Conservation (phyloP, 805 yeast genomes). For the Ogataea allantospora region DNA sequence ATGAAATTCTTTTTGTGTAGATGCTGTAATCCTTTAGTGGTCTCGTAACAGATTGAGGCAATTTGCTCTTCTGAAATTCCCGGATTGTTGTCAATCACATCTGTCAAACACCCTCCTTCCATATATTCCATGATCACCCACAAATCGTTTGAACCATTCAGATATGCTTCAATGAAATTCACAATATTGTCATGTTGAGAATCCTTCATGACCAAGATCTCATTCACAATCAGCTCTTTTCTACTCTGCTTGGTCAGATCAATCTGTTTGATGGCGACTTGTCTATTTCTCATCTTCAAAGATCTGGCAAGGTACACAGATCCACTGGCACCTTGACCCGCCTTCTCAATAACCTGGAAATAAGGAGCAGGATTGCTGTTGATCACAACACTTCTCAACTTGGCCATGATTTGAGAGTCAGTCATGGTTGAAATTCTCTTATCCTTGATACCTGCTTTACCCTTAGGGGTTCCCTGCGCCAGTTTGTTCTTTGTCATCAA, state of each 20-base stretch:
- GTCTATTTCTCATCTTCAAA: slow-evolving; percentile 46
- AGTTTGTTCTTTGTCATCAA: slow-evolving; percentile 31
- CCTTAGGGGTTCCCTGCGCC: slow-evolving; percentile 23
- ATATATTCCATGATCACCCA: slow-evolving; percentile 99
- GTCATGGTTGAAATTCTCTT: slow-evolving; percentile 62
- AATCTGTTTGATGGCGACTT: slow-evolving; percentile 96
- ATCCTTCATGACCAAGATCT: slow-evolving; percentile 94
- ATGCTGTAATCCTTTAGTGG: slow-evolving; percentile 87
- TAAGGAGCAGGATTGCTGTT: slow-evolving; percentile 82
- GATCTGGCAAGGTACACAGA: slow-evolving; percentile 86
- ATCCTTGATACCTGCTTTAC: slow-evolving; percentile 34
- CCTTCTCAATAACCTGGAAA: slow-evolving; percentile 74
- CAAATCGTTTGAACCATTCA: slow-evolving; percentile 73
- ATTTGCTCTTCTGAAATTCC: slow-evolving; percentile 83
- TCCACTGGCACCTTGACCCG: slow-evolving; percentile 98
- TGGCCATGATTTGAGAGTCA: slow-evolving; percentile 84
- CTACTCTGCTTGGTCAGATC: slow-evolving; percentile 87
- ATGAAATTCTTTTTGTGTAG: slow-evolving; percentile 90
- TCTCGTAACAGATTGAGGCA: slow-evolving; percentile 86
- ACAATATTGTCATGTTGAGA: slow-evolving; percentile 93
- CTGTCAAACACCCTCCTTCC: slow-evolving; percentile 98
- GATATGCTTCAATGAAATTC: slow-evolving; percentile 86
- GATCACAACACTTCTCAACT: slow-evolving; percentile 77
- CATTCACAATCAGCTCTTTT: slow-evolving; percentile 93
- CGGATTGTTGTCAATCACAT: slow-evolving; percentile 87